Conservation (phyloP, 1,284 basidiomycete species). For the Ceratobasidium papillatum region DNA sequence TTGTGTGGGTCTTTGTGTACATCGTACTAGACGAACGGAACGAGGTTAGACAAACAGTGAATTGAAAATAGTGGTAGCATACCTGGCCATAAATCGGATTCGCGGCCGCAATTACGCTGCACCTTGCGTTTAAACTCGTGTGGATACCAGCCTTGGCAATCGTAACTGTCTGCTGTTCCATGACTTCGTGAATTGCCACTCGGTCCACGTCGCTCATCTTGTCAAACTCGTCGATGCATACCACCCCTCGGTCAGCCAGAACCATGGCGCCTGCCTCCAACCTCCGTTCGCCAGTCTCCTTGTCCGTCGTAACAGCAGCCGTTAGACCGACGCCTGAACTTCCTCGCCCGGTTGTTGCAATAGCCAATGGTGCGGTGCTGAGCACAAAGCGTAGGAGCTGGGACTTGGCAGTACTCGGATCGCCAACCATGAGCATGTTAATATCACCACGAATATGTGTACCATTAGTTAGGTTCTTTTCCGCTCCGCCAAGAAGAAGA, state of each 20-base stretch:
- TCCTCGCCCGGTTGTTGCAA: slow-evolving; percentile 97
- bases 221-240: slow-evolving; percentile 99
- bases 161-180: slow-evolving; percentile 99
- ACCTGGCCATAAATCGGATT: slow-evolving; percentile 99
- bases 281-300: slow-evolving; percentile 94
- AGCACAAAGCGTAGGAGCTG: slow-evolving; percentile 97
- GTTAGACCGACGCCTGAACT: slow-evolving; percentile 98
- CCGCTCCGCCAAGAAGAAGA: slow-evolving; percentile 92
- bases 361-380: slow-evolving; percentile 95
- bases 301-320: slow-evolving; percentile 98
- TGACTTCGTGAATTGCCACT: slow-evolving; percentile 99
- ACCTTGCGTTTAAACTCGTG: slow-evolving; percentile 96
- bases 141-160: slow-evolving; percentile 99
- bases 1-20: slow-evolving; percentile 99
- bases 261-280: slow-evolving; percentile 99
- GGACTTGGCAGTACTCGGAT: slow-evolving; percentile 97
- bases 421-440: slow-evolving; percentile 99
- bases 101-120: slow-evolving; percentile 97
- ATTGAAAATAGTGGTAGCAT: slow-evolving; percentile 49
- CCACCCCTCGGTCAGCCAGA: slow-evolving; percentile 97
- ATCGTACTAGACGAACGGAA: slow-evolving; percentile 77
- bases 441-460: slow-evolving; percentile 99
- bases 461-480: slow-evolving; percentile 97
- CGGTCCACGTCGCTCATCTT: slow-evolving; percentile 99
- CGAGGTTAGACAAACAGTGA: not conserved